Evolutionary conservation across 345 rosid species (phyloP).

Genomic region (Rhizophora apiculata): DNA sequence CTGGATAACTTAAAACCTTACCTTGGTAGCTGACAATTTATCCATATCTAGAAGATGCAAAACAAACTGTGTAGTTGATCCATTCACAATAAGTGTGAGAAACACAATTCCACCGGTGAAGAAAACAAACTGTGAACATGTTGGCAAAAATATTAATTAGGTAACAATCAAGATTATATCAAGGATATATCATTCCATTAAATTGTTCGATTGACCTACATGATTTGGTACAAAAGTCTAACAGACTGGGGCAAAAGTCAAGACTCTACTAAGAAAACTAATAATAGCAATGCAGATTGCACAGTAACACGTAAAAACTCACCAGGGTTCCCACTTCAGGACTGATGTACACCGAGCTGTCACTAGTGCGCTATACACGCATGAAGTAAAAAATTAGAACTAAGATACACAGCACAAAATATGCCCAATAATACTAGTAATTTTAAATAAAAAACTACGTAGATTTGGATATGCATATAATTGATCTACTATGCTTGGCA

Average conservation of each 20-base stretch:
- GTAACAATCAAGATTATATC: not conserved
- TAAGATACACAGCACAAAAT: not conserved
- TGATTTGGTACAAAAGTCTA: not conserved
- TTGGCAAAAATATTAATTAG: conserved; percentile 7
- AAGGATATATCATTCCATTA: not conserved
- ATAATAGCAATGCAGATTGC: not conserved
- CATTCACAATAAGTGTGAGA: conserved; percentile 82
- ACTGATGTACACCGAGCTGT: conserved; percentile 38
- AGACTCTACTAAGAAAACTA: not conserved
- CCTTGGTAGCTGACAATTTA: conserved; percentile 75
- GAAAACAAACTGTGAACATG: conserved; percentile 67
- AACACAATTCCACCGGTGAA: conserved; percentile 97
- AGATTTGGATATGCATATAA: not conserved
- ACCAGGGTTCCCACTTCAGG: conserved; percentile 78
- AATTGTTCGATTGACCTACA: not conserved
- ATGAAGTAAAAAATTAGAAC: conserved; percentile 14
- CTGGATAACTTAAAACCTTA: conserved; percentile 14
- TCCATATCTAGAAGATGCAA: conserved; percentile 72
- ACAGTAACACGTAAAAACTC: conserved; percentile 28
- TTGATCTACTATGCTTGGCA: not conserved
- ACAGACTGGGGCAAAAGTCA: not conserved
- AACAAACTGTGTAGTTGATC: conserved; percentile 83
- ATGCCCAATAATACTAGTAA: conserved; percentile 1
- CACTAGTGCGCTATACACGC: conserved; percentile 60
- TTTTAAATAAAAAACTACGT: not conserved